Evolutionary conservation across 2,329 filamentous ascomycete species (phyloP), one percentile per base, ranked within the genome.

Genomic region (Chrysoporthe austroafricana): DNA sequence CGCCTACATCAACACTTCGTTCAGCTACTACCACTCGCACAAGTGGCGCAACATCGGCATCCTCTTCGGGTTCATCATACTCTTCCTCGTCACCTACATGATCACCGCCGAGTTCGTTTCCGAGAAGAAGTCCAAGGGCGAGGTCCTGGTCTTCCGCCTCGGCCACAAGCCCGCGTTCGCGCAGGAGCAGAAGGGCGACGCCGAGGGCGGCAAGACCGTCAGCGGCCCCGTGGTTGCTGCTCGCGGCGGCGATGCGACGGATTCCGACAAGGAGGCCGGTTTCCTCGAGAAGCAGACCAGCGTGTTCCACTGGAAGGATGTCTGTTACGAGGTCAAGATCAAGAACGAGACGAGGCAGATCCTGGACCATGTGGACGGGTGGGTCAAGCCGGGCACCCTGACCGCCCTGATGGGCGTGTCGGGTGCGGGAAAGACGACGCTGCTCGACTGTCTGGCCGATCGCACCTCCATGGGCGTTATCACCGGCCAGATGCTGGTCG

Each of bases 41-140:
- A 83, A 86, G 68, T 93, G 91, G 91, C 84, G 88, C 70, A 92
- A 93, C 77, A 81, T 91, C 66, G 91, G 90, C 61, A 90, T 93
- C 69, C 79, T 93, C 68, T 79, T 91, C 62, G 90, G 77, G 5
- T 90, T 92, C 74, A 84, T 86, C 72, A 5, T 86, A n/a, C 85
- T 89, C 74, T 89, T 91, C 79, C 80, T 88, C 32, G 60, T 78
- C 54, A 82, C 81, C 8, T 91, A 93, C 78, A 84, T 94, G 71
- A 66, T 87, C n/a, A 82, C 85, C 1, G 87, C 88, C 6, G 90
- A 93, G 76, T 84, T 86, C 44, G 88, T 90, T 18, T 87, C 88
- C 0, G 85, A 84, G 75, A 84, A 85, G 77, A 90, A 90, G 76
- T 92, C 90, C 44, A 93, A 92, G 83, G 91, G 91, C 65, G 91